Evolutionary conservation across 768 basidiomycete genomes (phyloP), one percentile per base, ranked within the genome.

Genomic region (Termitomyces sp.): DNA sequence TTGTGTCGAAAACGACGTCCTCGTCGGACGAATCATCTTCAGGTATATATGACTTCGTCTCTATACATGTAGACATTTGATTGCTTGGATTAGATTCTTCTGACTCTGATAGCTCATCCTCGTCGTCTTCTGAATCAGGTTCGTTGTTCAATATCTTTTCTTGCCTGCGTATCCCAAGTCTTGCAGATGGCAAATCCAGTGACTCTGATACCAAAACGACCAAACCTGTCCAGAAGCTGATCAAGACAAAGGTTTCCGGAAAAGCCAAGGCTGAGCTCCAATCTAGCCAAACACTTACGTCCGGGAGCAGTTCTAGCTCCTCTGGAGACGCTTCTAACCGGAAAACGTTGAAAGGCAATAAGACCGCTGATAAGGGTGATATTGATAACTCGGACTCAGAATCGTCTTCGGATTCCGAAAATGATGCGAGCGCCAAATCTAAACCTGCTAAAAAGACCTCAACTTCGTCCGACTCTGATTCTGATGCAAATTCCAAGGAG

Each of bases 121-220:
- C 53, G 8, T 53, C 61, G 5, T 59, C 70, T 19, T 68, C 71
- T 0, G 68, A 69, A 37, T 73, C 71, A 47, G 71, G 67, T 69
- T 53, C 55, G 57, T 19, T 40, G 37, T 37, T 19, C 14, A 7
- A 19, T 40, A 2, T 40, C 25, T 29, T 51, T 4, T 7, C 25
- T 4, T 14, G 12, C 17, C 31, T 34, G 45, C 34, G 19, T 41
- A n/a, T 50, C 29, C 50, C 54, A 55, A 54, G 12, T 43, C 16
- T 44, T 42, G 16, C 52, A 73, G 72, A 70, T 56, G 73, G 77
- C 43, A 72, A 77, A 60, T 74, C 73, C 14, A 76, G 71, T 52
- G 71, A 76, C 56, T 56, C 69, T 16, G 54, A 50, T 4, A 23
- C 52, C 1, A 55, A 34, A 45, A 52, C 38, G 38, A 25, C 34